Conservation (phyloP, 768 basidiomycete genomes). For the Mycena alexandri region DNA sequence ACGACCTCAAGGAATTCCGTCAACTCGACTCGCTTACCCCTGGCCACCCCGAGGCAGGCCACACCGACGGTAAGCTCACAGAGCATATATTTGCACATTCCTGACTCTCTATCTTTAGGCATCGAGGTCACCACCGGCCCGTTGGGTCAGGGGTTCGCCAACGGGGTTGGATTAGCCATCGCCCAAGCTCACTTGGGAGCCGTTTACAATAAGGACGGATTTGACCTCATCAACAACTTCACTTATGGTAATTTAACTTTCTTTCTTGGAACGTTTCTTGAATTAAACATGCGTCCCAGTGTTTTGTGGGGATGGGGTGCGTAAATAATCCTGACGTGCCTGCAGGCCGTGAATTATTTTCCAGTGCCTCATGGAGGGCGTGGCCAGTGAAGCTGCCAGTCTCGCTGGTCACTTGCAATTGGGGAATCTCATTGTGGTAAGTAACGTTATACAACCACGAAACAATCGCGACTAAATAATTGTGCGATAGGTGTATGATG, state of each 20-base stretch:
- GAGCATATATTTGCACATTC: background rate
- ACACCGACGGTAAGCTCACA: slow-evolving; percentile 57
- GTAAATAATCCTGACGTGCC: too few species aligned
- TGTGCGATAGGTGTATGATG: slow-evolving; percentile 83
- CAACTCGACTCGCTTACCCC: slow-evolving; percentile 64
- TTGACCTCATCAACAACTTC: slow-evolving; percentile 86
- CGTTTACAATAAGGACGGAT: slow-evolving; percentile 89
- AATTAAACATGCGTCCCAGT: slow-evolving; percentile 56
- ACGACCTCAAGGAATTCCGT: slow-evolving; percentile 94
- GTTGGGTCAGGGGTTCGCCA: slow-evolving; percentile 94
- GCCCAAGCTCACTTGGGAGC: slow-evolving; percentile 92
- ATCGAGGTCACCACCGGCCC: slow-evolving; percentile 96
- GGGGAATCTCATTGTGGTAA: slow-evolving; percentile 90
- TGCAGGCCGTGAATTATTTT: too few species aligned
- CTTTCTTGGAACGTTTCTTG: slow-evolving; percentile 17
- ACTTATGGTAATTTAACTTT: slow-evolving; percentile 75
- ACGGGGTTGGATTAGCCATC: slow-evolving; percentile 93
- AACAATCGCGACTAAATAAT: background rate
- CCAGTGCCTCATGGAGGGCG: slow-evolving; percentile 93
- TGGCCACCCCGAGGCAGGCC: slow-evolving; percentile 88
- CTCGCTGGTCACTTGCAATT: slow-evolving; percentile 95
- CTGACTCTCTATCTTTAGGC: slow-evolving; percentile 46
- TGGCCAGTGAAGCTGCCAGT: slow-evolving; percentile 92
- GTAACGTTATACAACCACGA: slow-evolving; percentile 45
- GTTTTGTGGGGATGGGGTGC: slow-evolving; percentile 87